These are phyloP conservation scores for Letharia columbiana DNA, from an alignment of 495 filamentous ascomycete genomes.

Conservation along the genomic window DNA sequence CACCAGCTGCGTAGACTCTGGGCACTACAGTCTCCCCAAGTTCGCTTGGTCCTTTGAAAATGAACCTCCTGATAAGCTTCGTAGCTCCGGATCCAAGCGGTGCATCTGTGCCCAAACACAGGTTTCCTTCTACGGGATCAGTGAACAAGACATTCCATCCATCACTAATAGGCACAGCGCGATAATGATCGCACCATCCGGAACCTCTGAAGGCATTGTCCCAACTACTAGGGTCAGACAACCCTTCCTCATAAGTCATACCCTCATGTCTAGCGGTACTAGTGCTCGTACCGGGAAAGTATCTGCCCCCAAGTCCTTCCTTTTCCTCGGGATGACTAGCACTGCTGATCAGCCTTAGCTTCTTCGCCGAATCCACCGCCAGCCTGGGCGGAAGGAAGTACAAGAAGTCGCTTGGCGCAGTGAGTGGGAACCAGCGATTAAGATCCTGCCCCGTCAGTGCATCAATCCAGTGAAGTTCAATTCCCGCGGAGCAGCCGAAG, in stretches of 20 bases:
- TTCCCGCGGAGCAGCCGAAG: slow-evolving; percentile 58
- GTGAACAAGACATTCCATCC: slow-evolving; percentile 63
- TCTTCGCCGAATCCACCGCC: slow-evolving; percentile 43
- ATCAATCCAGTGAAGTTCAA: slow-evolving; percentile 68
- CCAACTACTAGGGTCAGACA: background rate
- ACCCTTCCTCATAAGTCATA: slow-evolving; percentile 8
- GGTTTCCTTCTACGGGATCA: slow-evolving; percentile 48
- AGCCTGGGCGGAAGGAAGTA: slow-evolving; percentile 55
- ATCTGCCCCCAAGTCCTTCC: background rate
- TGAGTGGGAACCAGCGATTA: slow-evolving; percentile 58
- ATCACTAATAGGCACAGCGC: slow-evolving; percentile 60
- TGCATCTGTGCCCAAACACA: slow-evolving; percentile 61
- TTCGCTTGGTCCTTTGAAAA: slow-evolving; percentile 30
- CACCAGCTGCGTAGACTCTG: slow-evolving; percentile 49
- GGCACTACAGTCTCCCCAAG: slow-evolving; percentile 26
- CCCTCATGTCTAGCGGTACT: background rate
- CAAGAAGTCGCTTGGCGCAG: slow-evolving; percentile 55
- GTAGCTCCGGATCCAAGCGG: slow-evolving; percentile 46
- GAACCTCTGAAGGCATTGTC: background rate
- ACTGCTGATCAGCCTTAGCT: slow-evolving; percentile 61
- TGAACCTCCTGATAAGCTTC: slow-evolving; percentile 37
- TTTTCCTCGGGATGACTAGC: slow-evolving; percentile 39
- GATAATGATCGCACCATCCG: slow-evolving; percentile 47
- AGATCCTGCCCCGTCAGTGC: slow-evolving; percentile 49
- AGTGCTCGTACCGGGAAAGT: slow-evolving; percentile 14